These are phyloP conservation scores for Stereum hirsutum DNA, from an alignment of 1,284 basidiomycete species.

Conservation along the genomic window DNA sequence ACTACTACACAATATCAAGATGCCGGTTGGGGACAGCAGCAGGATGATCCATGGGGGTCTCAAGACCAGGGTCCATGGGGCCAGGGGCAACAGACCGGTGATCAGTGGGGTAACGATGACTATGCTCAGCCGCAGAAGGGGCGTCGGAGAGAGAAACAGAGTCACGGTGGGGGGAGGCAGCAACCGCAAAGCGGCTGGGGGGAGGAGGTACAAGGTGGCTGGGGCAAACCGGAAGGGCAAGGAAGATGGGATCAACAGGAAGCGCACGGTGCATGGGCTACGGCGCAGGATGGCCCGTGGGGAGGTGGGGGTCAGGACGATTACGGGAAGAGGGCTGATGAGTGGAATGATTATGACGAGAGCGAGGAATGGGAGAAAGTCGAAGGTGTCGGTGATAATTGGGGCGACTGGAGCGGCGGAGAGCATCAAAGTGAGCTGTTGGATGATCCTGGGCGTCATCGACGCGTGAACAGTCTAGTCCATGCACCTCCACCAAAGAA, in stretches of 20 bases:
- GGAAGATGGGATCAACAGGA: not conserved
- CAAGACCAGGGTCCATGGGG: slow-evolving; percentile 1
- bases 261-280: not conserved
- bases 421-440: too few species aligned
- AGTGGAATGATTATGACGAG: slow-evolving; percentile 9
- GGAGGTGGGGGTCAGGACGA: not conserved
- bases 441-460: slow-evolving; percentile 6
- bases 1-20: too few species aligned
- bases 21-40: too few species aligned
- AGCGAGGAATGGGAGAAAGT: slow-evolving; percentile 2
- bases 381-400: slow-evolving; percentile 6
- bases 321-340: not conserved
- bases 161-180: too few species aligned
- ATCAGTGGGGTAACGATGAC: too few species aligned
- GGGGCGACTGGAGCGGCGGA: too few species aligned
- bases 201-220: not conserved
- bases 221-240: not conserved
- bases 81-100: too few species aligned
- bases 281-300: not conserved
- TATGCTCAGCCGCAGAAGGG: too few species aligned
- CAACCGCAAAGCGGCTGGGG: too few species aligned
- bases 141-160: too few species aligned
- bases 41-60: not conserved
- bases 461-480: too few species aligned
- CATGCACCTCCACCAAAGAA: too few species aligned